Percentiles rank a stretch among this genome's conserved stretches.
phyloP scores from a whole-genome alignment of 2,329 filamentous ascomycete genomes.

The Colletotrichum euphorbiae region DNA sequence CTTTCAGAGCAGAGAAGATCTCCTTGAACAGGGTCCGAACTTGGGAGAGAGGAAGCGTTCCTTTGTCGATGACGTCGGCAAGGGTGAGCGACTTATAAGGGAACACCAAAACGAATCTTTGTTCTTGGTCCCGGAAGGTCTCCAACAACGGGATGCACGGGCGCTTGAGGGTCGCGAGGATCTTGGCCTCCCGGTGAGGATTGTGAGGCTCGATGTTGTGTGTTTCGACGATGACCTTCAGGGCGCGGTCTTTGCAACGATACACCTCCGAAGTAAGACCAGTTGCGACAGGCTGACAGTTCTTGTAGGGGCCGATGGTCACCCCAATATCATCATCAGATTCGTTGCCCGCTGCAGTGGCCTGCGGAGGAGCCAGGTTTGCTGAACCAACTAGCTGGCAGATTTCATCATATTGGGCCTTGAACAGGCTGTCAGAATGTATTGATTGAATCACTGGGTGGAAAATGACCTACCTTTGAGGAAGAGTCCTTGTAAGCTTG shows the following conservation, averaged over 20 bases:
- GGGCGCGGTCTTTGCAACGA: constrained; percentile 71
- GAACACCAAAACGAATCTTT: constrained; percentile 82
- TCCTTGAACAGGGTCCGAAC: constrained; percentile 67
- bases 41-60: constrained; percentile 47
- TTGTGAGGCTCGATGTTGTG: constrained; percentile 84
- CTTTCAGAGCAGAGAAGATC: constrained; percentile 75
- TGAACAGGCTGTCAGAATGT: not conserved
- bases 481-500: constrained; percentile 38
- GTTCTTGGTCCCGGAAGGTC: constrained; percentile 77
- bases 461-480: constrained; percentile 24
- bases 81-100: constrained; percentile 85
- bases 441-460: too few species aligned
- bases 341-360: constrained; percentile 11
- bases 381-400: constrained; percentile 49
- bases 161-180: constrained; percentile 71
- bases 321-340: constrained; percentile 49
- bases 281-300: constrained; percentile 66
- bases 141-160: constrained; percentile 76
- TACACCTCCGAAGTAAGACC: constrained; percentile 90
- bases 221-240: constrained; percentile 87
- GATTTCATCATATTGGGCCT: constrained; percentile 54
- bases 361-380: constrained; percentile 14
- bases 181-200: constrained; percentile 80
- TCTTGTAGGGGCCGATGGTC: constrained; percentile 64
- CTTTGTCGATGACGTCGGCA: constrained; percentile 70